A percentile compares a stretch with the other conserved stretches of the same genome.
Evolutionary conservation across 495 filamentous ascomycete genomes (phyloP).

Genomic region (Clavariopsis aquatica): DNA sequence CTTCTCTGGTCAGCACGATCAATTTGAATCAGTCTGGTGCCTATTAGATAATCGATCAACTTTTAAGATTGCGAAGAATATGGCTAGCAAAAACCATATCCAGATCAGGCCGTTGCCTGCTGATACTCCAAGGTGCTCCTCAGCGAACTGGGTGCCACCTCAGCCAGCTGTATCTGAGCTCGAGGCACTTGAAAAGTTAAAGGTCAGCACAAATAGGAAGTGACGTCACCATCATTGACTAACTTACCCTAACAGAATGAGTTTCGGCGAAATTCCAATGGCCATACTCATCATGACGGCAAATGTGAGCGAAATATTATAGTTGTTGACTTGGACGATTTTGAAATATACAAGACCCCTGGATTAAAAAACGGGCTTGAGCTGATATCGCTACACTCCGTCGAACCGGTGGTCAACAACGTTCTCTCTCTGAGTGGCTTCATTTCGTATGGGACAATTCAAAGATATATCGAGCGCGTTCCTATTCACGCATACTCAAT

Average conservation of each 20-base stretch:
- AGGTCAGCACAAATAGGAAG: background rate
- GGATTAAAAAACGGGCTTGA: constrained; percentile 10
- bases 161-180: background rate
- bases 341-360: constrained; percentile 35
- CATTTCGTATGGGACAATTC: constrained; percentile 49
- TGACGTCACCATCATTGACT: background rate
- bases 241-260: background rate
- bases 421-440: constrained; percentile 61
- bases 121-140: background rate
- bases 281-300: background rate
- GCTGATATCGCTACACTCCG: constrained; percentile 32
- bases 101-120: background rate
- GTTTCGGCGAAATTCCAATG: background rate
- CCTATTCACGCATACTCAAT: constrained; percentile 61
- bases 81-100: background rate
- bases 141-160: background rate
- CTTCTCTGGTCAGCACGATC: no score
- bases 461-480: constrained; percentile 55
- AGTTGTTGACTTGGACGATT: constrained; percentile 33
- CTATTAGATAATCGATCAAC: no score
- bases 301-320: background rate
- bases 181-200: background rate
- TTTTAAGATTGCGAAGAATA: background rate
- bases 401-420: constrained; percentile 14
- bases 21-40: no score